A percentile compares a stretch with the other conserved stretches of the same genome.
phyloP scores from a whole-genome alignment of 2,329 filamentous ascomycete genomes.

The Exophiala alcalophila region DNA sequence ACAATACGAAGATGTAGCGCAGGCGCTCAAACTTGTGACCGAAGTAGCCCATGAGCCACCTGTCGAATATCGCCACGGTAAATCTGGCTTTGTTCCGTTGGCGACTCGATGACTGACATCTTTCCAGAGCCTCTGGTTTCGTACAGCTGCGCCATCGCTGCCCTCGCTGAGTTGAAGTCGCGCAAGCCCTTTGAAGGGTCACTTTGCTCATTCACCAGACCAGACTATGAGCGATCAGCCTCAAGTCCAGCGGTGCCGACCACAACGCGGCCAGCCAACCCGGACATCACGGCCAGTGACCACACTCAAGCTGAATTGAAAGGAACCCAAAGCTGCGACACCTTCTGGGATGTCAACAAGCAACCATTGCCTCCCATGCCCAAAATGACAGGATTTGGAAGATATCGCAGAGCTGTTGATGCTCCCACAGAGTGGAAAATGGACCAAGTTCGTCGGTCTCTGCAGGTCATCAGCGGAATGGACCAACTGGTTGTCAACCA shows the following conservation, averaged over 20 bases:
- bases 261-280: conserved; percentile 5
- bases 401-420: conserved; percentile 26
- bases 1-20: conserved; percentile 17
- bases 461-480: conserved; percentile 17
- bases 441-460: conserved; percentile 18
- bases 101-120: not conserved
- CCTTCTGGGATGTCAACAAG: conserved; percentile 21
- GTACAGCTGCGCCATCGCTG: conserved; percentile 2
- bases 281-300: conserved; percentile 21
- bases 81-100: not conserved
- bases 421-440: conserved; percentile 26
- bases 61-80: conserved; percentile 12
- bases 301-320: conserved; percentile 18
- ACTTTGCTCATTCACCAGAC: not conserved
- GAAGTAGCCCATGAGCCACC: conserved; percentile 16
- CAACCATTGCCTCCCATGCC: conserved; percentile 23
- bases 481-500: conserved; percentile 18
- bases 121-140: conserved; percentile 5
- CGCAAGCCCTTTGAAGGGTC: conserved; percentile 7
- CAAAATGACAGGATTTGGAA: conserved; percentile 27
- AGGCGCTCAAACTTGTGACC: conserved; percentile 17
- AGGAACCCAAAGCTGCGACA: conserved; percentile 24
- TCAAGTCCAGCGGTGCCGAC: conserved; percentile 13
- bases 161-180: conserved; percentile 2
- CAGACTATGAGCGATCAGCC: conserved; percentile 11